Conservation (phyloP, 2,329 filamentous ascomycete species). For the Paecilomyces sp. region DNA sequence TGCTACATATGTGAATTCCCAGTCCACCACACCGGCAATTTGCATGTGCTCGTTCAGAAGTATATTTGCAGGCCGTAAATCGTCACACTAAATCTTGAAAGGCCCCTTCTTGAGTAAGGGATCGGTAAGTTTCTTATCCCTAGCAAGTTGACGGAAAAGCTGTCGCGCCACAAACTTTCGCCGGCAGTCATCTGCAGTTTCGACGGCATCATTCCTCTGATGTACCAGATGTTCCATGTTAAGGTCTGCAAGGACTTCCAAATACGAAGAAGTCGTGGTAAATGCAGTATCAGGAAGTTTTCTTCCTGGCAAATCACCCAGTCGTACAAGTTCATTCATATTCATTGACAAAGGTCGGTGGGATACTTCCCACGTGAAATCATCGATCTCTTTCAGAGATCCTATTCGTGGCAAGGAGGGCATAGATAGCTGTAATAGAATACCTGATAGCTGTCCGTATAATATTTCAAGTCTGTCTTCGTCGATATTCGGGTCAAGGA, state of each 20-base stretch:
- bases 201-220: constrained; percentile 27
- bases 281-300: constrained; percentile 5
- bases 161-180: neutral
- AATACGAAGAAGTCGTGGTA: constrained; percentile 25
- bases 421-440: constrained; percentile 26
- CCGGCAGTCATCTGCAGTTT: neutral
- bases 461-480: constrained; percentile 23
- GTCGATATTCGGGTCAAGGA: constrained; percentile 24
- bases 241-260: constrained; percentile 28
- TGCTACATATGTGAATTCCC: constrained; percentile 18
- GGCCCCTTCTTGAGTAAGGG: neutral
- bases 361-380: constrained; percentile 21
- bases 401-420: constrained; percentile 17
- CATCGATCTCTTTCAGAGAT: neutral
- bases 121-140: neutral
- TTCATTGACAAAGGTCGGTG: constrained; percentile 30
- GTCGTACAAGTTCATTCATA: constrained; percentile 24
- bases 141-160: neutral
- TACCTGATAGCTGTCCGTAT: constrained; percentile 30
- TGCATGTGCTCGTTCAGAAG: neutral
- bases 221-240: constrained; percentile 29
- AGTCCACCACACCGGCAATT: constrained; percentile 13
- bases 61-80: neutral
- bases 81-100: neutral
- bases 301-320: neutral